These are phyloP conservation scores for Clonostachys byssicola DNA, from an alignment of 2,329 filamentous ascomycete genomes.

Conservation along the genomic window DNA sequence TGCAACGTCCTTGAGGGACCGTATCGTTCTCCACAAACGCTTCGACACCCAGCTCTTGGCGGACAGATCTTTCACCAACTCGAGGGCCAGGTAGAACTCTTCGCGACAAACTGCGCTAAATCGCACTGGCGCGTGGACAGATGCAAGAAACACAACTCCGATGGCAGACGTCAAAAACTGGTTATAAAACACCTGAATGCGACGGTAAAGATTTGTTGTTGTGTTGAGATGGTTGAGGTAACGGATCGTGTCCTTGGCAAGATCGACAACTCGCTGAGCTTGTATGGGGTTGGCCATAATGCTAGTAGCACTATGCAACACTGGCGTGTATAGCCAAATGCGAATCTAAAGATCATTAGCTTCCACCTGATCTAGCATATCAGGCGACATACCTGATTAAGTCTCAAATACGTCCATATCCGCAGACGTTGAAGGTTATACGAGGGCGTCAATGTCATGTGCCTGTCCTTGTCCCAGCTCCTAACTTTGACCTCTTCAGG, in stretches of 20 bases:
- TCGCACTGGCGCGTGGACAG: conserved; percentile 67
- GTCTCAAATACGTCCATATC: conserved; percentile 78
- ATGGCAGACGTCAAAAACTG: conserved; percentile 75
- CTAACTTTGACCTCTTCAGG: conserved; percentile 55
- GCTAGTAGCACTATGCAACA: conserved; percentile 78
- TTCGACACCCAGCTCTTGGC: conserved; percentile 68
- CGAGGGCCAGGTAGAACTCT: conserved; percentile 76
- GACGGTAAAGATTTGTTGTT: conserved; percentile 67
- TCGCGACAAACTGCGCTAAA: conserved; percentile 66
- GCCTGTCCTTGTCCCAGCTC: conserved; percentile 52
- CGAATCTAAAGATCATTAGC: conserved; percentile 49
- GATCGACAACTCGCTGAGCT: conserved; percentile 69
- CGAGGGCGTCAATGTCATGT: conserved; percentile 49
- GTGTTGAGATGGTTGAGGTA: conserved; percentile 68
- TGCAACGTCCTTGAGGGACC: conserved; percentile 66
- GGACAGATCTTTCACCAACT: conserved; percentile 69
- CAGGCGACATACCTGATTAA: conserved; percentile 60
- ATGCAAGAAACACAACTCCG: conserved; percentile 72
- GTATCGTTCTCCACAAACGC: conserved; percentile 69
- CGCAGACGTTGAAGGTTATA: conserved; percentile 71
- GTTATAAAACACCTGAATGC: conserved; percentile 73
- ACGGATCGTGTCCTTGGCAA: conserved; percentile 73
- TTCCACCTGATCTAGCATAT: conserved; percentile 3
- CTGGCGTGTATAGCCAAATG: conserved; percentile 82
- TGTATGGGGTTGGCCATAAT: conserved; percentile 73